These are phyloP conservation scores for Lyophyllum semitale DNA, from an alignment of 768 basidiomycete species.

Conservation along the genomic window DNA sequence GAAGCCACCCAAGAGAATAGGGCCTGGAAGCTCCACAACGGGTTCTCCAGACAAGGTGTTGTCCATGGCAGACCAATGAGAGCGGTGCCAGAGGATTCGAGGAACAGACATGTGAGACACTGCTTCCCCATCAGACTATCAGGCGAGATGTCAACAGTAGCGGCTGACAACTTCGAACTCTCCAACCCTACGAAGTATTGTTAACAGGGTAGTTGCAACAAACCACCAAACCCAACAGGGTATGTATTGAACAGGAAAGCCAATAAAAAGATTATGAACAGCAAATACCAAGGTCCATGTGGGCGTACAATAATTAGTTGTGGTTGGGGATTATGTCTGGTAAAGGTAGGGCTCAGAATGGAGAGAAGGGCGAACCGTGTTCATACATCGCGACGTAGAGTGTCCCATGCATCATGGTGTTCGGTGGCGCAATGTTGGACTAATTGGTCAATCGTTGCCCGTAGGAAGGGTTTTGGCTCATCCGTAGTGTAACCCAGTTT, in stretches of 20 bases:
- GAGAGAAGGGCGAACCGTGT: neutral
- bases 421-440: constrained; percentile 48
- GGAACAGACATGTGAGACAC: neutral
- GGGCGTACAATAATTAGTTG: constrained; percentile 1
- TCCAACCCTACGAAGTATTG: neutral
- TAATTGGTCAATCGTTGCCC: constrained; percentile 43
- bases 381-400: constrained; percentile 28
- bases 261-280: neutral
- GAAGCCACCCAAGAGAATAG: constrained; percentile 46
- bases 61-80: constrained; percentile 16
- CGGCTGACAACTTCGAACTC: neutral
- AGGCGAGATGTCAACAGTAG: neutral
- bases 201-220: no score
- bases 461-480: constrained; percentile 35
- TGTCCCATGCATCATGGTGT: constrained; percentile 53
- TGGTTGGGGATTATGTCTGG: constrained; percentile 4
- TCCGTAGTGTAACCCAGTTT: constrained; percentile 25
- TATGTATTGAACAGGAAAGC: neutral
- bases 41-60: constrained; percentile 28
- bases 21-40: constrained; percentile 31
- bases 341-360: neutral
- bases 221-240: neutral
- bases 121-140: neutral
- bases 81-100: neutral
- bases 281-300: neutral